Base-by-base conservation (phyloP, 2,329 filamentous ascomycete species). In the Talaromyces pinophilus region DNA sequence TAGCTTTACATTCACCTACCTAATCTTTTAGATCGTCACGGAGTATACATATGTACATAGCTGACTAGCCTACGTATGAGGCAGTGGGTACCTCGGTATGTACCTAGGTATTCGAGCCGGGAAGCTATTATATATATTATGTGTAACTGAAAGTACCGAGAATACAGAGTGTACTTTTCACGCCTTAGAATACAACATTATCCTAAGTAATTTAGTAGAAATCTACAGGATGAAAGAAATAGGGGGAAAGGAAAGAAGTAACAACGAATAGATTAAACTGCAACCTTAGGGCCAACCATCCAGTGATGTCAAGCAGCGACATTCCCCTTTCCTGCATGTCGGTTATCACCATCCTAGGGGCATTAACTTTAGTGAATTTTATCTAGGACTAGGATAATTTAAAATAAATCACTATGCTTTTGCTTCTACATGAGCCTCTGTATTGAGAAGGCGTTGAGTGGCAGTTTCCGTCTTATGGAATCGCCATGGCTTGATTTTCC, bases 401-500 rank as follows among this genome's bases (percentile, higher is more conserved):
- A n/a, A 44, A 44, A 44, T 8, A 8, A 44, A 2, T 5, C 17
- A 19, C 40, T 44, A 10, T 19, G 40, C 15, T 17, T 19, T 17
- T n/a, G 40, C 5, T 44, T 44, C 8, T 6, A 44, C 6, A n/a
- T 19, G 40, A 19, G 17, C 7, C 17, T 44, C 40, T 44, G 40
- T n/a, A 44, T n/a, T 28, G 22, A 28, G 19, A 22, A 52, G 4
- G 8, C 62, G 65, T n/a, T 69, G 65, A 6, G 62, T 69, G 6
- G 66, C 65, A 3, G 67, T 69, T 33, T 59, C 30, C 8, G 63
- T 68, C 50, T 69, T 70, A 22, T 67, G 61, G 55, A 67, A 75
- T 22, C 68, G 65, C 71, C 73, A 74, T 10, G 73, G 68, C 67
- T 69, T 71, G 35, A 72, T 70, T 48, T 73, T 74, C 1, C 70